Evolutionary conservation across 305 asterid genomes (phyloP).

Genomic region (Fraxinus sp.): DNA sequence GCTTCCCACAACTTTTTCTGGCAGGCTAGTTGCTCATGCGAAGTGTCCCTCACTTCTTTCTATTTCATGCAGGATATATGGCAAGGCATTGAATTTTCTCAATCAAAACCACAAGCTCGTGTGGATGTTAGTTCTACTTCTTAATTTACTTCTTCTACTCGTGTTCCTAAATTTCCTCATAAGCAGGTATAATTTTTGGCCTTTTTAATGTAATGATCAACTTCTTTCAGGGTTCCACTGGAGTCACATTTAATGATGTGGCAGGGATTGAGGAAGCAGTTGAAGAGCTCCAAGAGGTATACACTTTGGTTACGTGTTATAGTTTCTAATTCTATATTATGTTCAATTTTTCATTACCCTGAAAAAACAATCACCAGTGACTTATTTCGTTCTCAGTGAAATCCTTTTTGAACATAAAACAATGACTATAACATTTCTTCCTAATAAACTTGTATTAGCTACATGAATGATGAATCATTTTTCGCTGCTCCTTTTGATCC

Average conservation of each 20-base stretch:
- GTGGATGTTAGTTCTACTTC: slow-evolving; percentile 75
- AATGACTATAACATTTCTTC: not conserved
- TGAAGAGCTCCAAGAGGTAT: slow-evolving; percentile 98
- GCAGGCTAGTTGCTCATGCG: slow-evolving; percentile 18
- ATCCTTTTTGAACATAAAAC: not conserved
- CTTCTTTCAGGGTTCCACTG: slow-evolving; percentile 81
- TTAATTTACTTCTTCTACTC: not conserved
- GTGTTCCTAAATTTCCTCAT: not conserved
- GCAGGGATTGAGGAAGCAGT: slow-evolving; percentile 98
- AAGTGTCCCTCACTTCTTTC: slow-evolving; percentile 23
- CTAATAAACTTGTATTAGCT: not conserved
- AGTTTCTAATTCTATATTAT: not conserved
- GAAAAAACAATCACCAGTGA: not conserved
- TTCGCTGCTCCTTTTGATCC: not conserved
- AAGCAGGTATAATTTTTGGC: not conserved
- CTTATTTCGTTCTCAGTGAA: not conserved
- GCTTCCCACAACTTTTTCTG: slow-evolving; percentile 27
- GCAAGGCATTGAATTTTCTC: slow-evolving; percentile 98
- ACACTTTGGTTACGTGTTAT: not conserved
- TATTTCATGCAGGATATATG: slow-evolving; percentile 81
- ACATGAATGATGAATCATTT: not conserved
- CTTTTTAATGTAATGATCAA: slow-evolving; percentile 19
- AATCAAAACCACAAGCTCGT: slow-evolving; percentile 97
- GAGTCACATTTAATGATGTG: slow-evolving; percentile 84
- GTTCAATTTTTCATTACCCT: slow-evolving; percentile 7